Evolutionary conservation across 495 filamentous ascomycete species (phyloP).

Genomic region (Aspergillus funiculosus): DNA sequence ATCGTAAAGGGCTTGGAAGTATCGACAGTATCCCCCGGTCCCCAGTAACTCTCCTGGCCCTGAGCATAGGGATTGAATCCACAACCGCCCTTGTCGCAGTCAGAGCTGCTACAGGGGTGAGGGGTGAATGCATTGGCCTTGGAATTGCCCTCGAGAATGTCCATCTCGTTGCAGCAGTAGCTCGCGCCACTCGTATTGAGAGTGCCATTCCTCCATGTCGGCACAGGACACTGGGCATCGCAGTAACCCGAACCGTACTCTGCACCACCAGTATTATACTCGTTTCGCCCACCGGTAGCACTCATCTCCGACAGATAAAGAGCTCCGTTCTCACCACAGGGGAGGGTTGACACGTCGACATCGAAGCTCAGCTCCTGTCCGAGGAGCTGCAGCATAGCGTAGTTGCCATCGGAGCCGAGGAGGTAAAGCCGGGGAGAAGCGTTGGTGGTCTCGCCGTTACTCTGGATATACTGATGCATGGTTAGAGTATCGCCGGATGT

Average conservation of each 20-base stretch:
- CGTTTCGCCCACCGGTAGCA: constrained; percentile 46
- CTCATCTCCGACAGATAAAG: constrained; percentile 63
- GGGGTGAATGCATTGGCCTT: constrained; percentile 51
- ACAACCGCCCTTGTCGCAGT: constrained; percentile 63
- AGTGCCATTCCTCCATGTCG: constrained; percentile 53
- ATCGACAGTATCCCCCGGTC: constrained; percentile 48
- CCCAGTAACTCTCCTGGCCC: constrained; percentile 53
- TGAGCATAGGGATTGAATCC: constrained; percentile 58
- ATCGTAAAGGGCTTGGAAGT: constrained; percentile 57
- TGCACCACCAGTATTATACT: constrained; percentile 55
- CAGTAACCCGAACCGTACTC: constrained; percentile 66
- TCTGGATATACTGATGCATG: constrained; percentile 31
- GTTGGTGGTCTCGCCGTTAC: constrained; percentile 24
- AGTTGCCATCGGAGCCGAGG: constrained; percentile 46
- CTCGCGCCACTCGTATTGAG: constrained; percentile 46
- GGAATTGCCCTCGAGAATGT: constrained; percentile 60
- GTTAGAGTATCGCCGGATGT: constrained; percentile 1
- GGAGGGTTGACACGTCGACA: constrained; percentile 54
- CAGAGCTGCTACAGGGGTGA: constrained; percentile 49
- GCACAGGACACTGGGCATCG: constrained; percentile 57
- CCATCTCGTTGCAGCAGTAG: constrained; percentile 58
- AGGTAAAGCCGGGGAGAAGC: constrained; percentile 57
- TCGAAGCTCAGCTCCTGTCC: constrained; percentile 59
- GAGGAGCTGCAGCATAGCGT: constrained; percentile 54
- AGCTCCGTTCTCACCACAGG: constrained; percentile 64